Conservation (phyloP, 2,329 filamentous ascomycete species). For the Cadophora luteo-olivacea region DNA sequence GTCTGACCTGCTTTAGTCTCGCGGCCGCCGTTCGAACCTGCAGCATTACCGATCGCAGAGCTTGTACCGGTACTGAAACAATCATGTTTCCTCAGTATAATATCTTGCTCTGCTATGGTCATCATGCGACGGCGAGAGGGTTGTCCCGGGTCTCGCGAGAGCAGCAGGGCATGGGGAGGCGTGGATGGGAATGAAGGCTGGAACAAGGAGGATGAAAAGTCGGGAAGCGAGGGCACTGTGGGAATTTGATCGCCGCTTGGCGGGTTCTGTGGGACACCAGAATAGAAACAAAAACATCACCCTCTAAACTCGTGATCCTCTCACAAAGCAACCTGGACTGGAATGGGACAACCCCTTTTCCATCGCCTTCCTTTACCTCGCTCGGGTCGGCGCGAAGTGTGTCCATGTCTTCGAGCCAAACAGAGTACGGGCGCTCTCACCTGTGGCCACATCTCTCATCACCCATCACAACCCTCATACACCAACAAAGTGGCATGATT, state of each 20-base stretch:
- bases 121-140: slow-evolving; percentile 12
- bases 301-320: slow-evolving; percentile 7
- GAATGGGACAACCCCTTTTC: background rate
- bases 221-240: slow-evolving; percentile 9
- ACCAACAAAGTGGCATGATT: slow-evolving; percentile 17
- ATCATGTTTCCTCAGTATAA: background rate
- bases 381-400: slow-evolving; percentile 29
- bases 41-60: background rate
- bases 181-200: background rate
- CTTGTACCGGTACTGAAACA: background rate
- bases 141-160: background rate
- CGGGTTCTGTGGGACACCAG: slow-evolving; percentile 18
- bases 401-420: slow-evolving; percentile 11
- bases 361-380: background rate
- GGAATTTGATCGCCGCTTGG: slow-evolving; percentile 15
- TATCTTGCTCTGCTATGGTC: background rate
- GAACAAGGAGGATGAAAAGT: background rate
- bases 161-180: background rate
- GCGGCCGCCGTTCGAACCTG: background rate
- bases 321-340: background rate
- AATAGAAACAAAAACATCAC: slow-evolving; percentile 21
- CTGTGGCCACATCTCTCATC: slow-evolving; percentile 10
- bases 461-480: background rate
- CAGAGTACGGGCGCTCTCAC: slow-evolving; percentile 1
- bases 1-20: background rate